Base-by-base conservation (phyloP, 176 grass and related monocot genomes). In the Zizania latifolia region DNA sequence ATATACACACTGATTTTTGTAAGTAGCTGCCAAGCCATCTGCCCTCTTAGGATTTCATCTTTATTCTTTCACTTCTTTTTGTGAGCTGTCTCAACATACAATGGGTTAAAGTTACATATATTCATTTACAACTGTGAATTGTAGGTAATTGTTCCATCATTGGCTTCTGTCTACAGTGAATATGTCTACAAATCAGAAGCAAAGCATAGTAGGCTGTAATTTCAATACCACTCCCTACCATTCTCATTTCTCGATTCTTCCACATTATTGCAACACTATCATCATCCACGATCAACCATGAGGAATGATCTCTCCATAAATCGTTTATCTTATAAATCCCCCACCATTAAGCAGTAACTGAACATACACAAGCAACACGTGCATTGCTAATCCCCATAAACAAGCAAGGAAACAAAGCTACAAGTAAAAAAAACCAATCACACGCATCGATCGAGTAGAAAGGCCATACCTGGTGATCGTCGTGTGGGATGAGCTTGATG, bases 101-200 rank as follows among this genome's bases (percentile, higher is more conserved):
- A 3, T 29, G 26, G 31, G 10, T 59, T 8, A 28, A 85, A 23
- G 21, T 38, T 48, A n/a, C 21, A 21, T 78, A 22, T 72, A 36
- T 89, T 30, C 7, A 41, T 65, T 50, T 74, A 40, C 44, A 59
- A 40, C 23, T 80, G 53, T 74, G 24, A 51, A 63, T 36, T 75
- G 6, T 75, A 97, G 94, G 83, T 97, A 80, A 97, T 88, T 77
- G 94, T 97, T 68, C 94, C 94, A 74, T 93, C 94, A 73, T 28
- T 97, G 77, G 94, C 94, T 48, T 97, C 94, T 54, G 94, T 97
- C 74, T 97, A 85, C 83, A 97, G 93, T 75, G 94, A 97, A 76
- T 93, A 93, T 83, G 94, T 90, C 58, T 83, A 21, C 13, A 30
- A 19, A 36, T 39, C 39, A 26, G 3, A 26, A 60, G 6, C 17